Evolutionary conservation across 768 basidiomycete genomes (phyloP).

Genomic region (Rhodotorula kratochvilovae): DNA sequence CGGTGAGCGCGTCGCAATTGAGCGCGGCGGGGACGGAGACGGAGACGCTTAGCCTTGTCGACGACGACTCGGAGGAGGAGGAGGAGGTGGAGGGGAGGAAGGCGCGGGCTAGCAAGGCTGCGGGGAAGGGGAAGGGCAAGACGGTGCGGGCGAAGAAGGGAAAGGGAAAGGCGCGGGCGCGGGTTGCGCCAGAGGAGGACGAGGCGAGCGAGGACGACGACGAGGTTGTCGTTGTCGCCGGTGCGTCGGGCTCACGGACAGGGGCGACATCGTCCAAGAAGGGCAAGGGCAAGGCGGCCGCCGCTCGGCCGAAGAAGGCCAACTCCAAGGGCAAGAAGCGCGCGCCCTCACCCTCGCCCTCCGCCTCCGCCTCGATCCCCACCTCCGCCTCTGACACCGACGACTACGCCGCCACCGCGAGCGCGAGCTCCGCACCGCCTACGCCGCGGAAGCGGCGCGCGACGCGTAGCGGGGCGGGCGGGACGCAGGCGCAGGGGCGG

Average conservation of each 20-base stretch:
- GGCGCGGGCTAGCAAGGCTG: not conserved
- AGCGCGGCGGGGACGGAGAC: not conserved
- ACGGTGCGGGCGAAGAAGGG: not conserved
- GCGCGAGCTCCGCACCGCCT: not conserved
- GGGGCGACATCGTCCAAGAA: not conserved
- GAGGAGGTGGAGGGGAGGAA: not conserved
- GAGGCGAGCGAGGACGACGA: not conserved
- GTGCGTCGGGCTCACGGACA: not conserved
- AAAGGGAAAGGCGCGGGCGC: not conserved
- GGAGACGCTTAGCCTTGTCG: conserved; percentile 1
- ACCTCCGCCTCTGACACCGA: not conserved
- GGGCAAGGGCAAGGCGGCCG: not conserved
- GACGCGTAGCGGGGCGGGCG: too few species aligned
- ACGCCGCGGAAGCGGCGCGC: not conserved
- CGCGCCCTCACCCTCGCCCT: not conserved
- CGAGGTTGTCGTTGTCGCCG: not conserved
- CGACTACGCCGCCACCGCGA: not conserved
- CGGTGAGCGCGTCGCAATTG: not conserved
- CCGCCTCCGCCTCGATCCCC: not conserved
- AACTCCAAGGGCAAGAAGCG: conserved; percentile 17
- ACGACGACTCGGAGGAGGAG: not conserved
- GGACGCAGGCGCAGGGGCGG: too few species aligned
- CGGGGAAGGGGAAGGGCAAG: too few species aligned
- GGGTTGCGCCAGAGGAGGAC: not conserved
- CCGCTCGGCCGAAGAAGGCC: not conserved